phyloP scores from a whole-genome alignment of 2,329 filamentous ascomycete genomes.

The Neopestalotiopsis sp. region DNA sequence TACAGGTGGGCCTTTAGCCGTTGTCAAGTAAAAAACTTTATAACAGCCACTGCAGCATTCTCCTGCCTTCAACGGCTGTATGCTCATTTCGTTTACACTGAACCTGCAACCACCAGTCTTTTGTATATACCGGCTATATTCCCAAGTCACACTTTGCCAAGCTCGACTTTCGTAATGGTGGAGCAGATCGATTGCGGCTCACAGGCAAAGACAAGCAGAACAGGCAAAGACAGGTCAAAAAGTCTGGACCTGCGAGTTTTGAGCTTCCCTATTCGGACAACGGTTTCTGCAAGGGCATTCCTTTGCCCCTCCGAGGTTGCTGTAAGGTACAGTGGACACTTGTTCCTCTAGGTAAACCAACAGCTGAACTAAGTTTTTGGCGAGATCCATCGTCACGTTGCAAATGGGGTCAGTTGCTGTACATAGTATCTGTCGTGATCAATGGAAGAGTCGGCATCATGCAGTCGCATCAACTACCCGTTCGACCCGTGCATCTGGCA shows the following conservation, averaged over 20 bases:
- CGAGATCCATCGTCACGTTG: not conserved
- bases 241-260: not conserved
- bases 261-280: constrained; percentile 10
- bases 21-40: not conserved
- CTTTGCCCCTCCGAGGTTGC: not conserved
- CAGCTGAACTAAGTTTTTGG: too few relatives aligned
- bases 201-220: not conserved
- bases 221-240: too few relatives aligned
- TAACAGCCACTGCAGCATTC: not conserved
- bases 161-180: not conserved
- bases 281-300: not conserved
- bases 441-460: not conserved
- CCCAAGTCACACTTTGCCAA: not conserved
- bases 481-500: not conserved
- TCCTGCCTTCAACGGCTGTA: constrained; percentile 11
- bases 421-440: not conserved
- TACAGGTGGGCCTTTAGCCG: not conserved
- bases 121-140: constrained; percentile 4
- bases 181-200: constrained; percentile 5
- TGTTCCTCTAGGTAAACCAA: not conserved
- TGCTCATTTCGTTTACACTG: constrained; percentile 7
- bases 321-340: not conserved
- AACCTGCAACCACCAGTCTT: constrained; percentile 3
- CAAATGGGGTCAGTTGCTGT: not conserved
- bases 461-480: not conserved